Conservation (phyloP, 257 asterid species). For the Ligustrum vulgare region DNA sequence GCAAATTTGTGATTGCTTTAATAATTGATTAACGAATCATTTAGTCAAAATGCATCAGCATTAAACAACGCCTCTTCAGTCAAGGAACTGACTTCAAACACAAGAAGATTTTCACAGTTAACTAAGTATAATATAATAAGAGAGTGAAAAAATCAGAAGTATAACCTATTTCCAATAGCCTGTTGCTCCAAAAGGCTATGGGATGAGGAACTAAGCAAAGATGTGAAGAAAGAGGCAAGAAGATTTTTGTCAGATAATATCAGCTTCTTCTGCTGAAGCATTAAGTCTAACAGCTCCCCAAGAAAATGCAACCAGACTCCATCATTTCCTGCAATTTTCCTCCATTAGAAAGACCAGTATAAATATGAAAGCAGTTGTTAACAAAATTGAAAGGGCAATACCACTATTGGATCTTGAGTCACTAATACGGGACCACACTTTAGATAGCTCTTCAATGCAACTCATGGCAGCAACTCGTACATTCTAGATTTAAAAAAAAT, state of each 20-base stretch:
- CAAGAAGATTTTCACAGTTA: not conserved
- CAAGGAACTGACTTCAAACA: not conserved
- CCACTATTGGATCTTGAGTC: conserved; percentile 47
- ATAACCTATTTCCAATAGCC: conserved; percentile 59
- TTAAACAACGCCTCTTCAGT: conserved; percentile 2
- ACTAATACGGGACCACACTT: conserved; percentile 43
- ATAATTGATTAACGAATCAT: not conserved
- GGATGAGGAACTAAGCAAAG: conserved; percentile 62
- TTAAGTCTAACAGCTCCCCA: conserved; percentile 63
- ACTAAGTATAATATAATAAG: conserved; percentile 5
- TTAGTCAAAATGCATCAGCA: not conserved
- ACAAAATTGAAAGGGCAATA: conserved; percentile 20
- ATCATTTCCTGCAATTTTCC: conserved; percentile 50
- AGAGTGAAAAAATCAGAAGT: not conserved
- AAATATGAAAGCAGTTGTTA: conserved; percentile 3
- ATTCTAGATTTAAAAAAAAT: conserved; percentile 36
- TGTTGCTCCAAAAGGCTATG: conserved; percentile 62
- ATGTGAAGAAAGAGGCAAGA: conserved; percentile 60
- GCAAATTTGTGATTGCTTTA: not conserved
- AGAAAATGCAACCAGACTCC: conserved; percentile 47
- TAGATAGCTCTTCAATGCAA: conserved; percentile 57
- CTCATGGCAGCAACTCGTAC: conserved; percentile 73
- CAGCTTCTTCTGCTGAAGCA: conserved; percentile 73
- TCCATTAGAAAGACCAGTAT: conserved; percentile 22
- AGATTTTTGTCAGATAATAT: conserved; percentile 68